A percentile compares a stretch with the other conserved stretches of the same genome.
phyloP scores from a whole-genome alignment of 1,284 basidiomycete genomes.

The Sporisorium sorghi region DNA sequence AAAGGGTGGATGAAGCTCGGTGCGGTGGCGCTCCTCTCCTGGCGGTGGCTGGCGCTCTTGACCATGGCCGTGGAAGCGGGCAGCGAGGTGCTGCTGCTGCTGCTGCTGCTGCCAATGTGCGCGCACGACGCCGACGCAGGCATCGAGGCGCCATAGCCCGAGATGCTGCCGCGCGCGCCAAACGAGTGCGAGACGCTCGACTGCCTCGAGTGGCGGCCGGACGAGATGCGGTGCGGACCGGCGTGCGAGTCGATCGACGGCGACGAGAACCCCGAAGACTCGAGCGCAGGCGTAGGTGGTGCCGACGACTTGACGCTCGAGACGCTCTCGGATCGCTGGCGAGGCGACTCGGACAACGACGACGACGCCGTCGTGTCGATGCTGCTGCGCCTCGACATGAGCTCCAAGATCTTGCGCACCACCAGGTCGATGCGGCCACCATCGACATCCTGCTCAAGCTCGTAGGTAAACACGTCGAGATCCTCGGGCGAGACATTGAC shows the following conservation, averaged over 20 bases:
- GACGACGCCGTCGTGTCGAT: slow-evolving; percentile 19
- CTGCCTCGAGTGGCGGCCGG: slow-evolving; percentile 45
- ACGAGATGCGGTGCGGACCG: slow-evolving; percentile 31
- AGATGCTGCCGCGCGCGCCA: slow-evolving; percentile 50
- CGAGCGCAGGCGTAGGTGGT: slow-evolving; percentile 38
- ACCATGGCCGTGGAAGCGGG: slow-evolving; percentile 38
- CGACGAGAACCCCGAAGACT: slow-evolving; percentile 40
- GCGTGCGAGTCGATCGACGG: slow-evolving; percentile 45
- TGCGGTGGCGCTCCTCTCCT: slow-evolving; percentile 37
- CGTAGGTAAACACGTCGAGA: slow-evolving; percentile 58
- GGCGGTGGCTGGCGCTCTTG: slow-evolving; percentile 50
- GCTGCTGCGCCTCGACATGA: slow-evolving; percentile 40
- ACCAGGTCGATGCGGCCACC: slow-evolving; percentile 40
- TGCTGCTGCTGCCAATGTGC: slow-evolving; percentile 25
- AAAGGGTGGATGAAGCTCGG: slow-evolving; percentile 48
- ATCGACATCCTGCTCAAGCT: slow-evolving; percentile 53
- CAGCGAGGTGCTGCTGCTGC: slow-evolving; percentile 38
- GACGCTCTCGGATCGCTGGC: slow-evolving; percentile 40
- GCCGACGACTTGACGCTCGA: slow-evolving; percentile 38
- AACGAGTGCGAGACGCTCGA: slow-evolving; percentile 41
- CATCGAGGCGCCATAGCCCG: slow-evolving; percentile 32
- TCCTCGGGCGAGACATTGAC: slow-evolving; percentile 64
- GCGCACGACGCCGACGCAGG: slow-evolving; percentile 18
- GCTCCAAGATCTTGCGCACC: slow-evolving; percentile 37
- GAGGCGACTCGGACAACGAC: slow-evolving; percentile 12